phyloP scores from a whole-genome alignment of 192 early-diverging fungal genomes.

The Coemansia erecta region DNA sequence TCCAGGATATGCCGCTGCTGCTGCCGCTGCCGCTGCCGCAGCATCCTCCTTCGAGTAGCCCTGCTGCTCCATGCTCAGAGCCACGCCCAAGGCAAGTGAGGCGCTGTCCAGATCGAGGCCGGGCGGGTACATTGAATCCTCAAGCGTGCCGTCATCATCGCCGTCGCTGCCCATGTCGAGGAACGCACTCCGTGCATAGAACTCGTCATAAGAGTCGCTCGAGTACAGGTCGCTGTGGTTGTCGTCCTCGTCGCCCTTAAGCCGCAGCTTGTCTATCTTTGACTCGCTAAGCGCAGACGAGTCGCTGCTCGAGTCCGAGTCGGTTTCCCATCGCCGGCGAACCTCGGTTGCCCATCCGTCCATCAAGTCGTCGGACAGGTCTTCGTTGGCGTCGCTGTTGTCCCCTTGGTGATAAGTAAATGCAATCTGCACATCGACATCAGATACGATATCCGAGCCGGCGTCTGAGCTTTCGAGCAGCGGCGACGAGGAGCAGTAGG shows the following conservation, averaged over 20 bases:
- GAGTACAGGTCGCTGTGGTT: conserved; percentile 37
- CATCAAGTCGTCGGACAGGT: conserved; percentile 37
- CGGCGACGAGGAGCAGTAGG: conserved; percentile 28
- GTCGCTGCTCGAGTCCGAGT: conserved; percentile 21
- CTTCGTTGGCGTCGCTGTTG: conserved; percentile 14
- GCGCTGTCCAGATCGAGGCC: conserved; percentile 46
- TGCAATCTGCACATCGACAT: conserved; percentile 20
- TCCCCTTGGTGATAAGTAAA: conserved; percentile 32
- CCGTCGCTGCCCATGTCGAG: conserved; percentile 27
- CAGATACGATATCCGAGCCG: conserved; percentile 15
- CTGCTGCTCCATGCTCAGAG: conserved; percentile 55
- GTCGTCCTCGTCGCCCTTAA: conserved; percentile 32
- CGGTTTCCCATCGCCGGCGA: conserved; percentile 23
- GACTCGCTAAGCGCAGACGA: conserved; percentile 31
- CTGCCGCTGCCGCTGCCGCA: conserved; percentile 29
- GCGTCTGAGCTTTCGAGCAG: conserved; percentile 22
- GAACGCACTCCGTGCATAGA: conserved; percentile 39
- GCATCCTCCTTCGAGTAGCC: conserved; percentile 53
- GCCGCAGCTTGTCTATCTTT: conserved; percentile 28
- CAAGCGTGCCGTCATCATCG: conserved; percentile 6
- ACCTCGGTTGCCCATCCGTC: conserved; percentile 38
- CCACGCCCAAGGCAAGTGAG: conserved; percentile 50
- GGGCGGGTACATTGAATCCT: conserved; percentile 15
- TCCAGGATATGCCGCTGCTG: conserved; percentile 38
- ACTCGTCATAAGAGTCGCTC: conserved; percentile 49